phyloP scores from a whole-genome alignment of 2,329 filamentous ascomycete genomes.

The Pseudocercospora fuligena region DNA sequence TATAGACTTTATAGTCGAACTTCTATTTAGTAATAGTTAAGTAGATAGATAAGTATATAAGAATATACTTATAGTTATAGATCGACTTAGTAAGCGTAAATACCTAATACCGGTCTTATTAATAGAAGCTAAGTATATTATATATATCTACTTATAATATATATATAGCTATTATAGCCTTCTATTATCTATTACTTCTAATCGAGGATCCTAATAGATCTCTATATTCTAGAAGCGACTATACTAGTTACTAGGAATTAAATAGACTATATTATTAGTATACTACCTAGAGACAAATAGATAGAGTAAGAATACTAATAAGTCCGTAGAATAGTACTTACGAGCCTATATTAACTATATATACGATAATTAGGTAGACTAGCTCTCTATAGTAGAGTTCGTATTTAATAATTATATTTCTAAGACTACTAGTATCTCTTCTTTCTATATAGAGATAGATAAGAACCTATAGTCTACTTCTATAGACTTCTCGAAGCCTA shows the following conservation, averaged over 20 bases:
- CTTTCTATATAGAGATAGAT: background rate
- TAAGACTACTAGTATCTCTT: background rate
- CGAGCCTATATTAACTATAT: background rate
- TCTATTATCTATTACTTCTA: background rate
- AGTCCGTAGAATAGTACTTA: background rate
- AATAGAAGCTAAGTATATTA: too few species aligned
- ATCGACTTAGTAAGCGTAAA: background rate
- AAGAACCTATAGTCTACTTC: background rate
- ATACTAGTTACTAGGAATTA: background rate
- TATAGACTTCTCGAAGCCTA: background rate
- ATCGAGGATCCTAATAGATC: background rate
- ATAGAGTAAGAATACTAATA: background rate
- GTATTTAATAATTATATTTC: too few species aligned
- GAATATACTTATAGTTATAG: background rate
- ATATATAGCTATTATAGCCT: background rate
- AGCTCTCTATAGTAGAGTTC: too few species aligned
- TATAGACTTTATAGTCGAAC: too few species aligned
- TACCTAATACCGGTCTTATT: background rate
- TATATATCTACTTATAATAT: background rate
- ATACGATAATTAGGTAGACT: background rate
- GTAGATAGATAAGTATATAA: background rate
- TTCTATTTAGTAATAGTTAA: too few species aligned
- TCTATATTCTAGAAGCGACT: background rate
- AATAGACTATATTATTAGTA: background rate
- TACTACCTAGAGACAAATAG: conserved; percentile 1